Evolutionary conservation across 2,329 filamentous ascomycete species (phyloP), one percentile per base, ranked within the genome.

Genomic region (Exophiala bonariae): DNA sequence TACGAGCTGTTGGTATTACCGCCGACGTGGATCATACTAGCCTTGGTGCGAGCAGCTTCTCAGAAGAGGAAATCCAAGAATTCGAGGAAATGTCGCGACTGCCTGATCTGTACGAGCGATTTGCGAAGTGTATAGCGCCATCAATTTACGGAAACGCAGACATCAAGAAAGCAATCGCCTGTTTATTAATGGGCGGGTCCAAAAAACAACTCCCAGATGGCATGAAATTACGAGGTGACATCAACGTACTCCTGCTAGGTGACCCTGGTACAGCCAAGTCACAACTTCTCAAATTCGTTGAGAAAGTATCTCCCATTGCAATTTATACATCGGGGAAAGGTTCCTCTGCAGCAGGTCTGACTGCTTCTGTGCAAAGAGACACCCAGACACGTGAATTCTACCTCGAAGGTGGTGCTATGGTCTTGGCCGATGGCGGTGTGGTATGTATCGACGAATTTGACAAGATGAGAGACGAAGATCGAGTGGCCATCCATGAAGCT

Each of bases 361-460:
- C 93, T 14, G 93, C 93, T 0, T 97, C 93, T 0, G 93, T 99
- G 2, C 93, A 99, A 61, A 84, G 93, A 49, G 93, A 99, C 63
- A 85, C 88, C 11, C 87, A 85, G 11, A 96, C 92, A 0, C 82
- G 93, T 41, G 93, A 99, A 66, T 99, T 99, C 68, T 99, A 97
- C 63, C 82, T 99, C 1, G 93, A 99, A 75, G 93, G 93, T 37
- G 93, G 93, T 70, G 93, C 93, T 23, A 97, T 99, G 93, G 93
- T 99, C 3, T 81, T 99, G 14, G 93, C 93, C 3, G 93, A 99
- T 58, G 91, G 91, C 2, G 93, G 93, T 60, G 92, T 97, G 1
- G 93, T 97, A 8, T 97, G 93, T 69, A 99, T 99, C 60, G 93
- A 99, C 64, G 93, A 99, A 71, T 99, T 99, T 64, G 93, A 99